Conservation (phyloP, 495 filamentous ascomycete genomes). For the Daldinia decipiens region DNA sequence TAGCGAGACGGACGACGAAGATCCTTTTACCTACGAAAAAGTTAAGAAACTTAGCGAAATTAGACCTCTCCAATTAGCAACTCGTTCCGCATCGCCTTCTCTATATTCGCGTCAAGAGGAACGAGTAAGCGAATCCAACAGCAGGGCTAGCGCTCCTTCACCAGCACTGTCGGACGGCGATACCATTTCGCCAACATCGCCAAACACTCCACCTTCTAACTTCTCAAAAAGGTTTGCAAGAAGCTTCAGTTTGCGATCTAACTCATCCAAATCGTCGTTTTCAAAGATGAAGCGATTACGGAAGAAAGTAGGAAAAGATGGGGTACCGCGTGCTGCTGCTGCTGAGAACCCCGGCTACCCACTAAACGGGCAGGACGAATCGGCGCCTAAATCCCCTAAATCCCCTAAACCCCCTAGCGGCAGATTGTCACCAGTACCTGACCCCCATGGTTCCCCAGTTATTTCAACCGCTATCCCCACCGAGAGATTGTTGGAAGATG, state of each 20-base stretch:
- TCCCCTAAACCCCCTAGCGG: conserved; percentile 35
- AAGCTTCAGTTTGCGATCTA: conserved; percentile 53
- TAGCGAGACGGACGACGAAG: conserved; percentile 49
- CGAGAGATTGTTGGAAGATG: conserved; percentile 62
- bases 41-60: conserved; percentile 41
- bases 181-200: conserved; percentile 45
- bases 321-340: conserved; percentile 26
- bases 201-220: conserved; percentile 47
- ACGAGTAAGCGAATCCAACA: conserved; percentile 49
- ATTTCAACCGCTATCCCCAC: conserved; percentile 63
- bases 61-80: conserved; percentile 39
- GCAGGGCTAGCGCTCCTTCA: conserved; percentile 43
- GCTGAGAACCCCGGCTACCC: conserved; percentile 31
- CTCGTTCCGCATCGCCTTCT: conserved; percentile 41
- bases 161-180: conserved; percentile 40
- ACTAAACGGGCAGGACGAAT: conserved; percentile 46
- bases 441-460: conserved; percentile 54
- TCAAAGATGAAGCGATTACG: conserved; percentile 46
- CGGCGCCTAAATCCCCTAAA: conserved; percentile 37
- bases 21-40: conserved; percentile 50
- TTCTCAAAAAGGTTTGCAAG: conserved; percentile 52
- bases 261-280: conserved; percentile 39
- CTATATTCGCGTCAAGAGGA: conserved; percentile 38
- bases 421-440: conserved; percentile 35
- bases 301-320: conserved; percentile 47